These are phyloP conservation scores for Asterophora lycoperdoides DNA, from an alignment of 768 basidiomycete genomes.

Conservation along the genomic window DNA sequence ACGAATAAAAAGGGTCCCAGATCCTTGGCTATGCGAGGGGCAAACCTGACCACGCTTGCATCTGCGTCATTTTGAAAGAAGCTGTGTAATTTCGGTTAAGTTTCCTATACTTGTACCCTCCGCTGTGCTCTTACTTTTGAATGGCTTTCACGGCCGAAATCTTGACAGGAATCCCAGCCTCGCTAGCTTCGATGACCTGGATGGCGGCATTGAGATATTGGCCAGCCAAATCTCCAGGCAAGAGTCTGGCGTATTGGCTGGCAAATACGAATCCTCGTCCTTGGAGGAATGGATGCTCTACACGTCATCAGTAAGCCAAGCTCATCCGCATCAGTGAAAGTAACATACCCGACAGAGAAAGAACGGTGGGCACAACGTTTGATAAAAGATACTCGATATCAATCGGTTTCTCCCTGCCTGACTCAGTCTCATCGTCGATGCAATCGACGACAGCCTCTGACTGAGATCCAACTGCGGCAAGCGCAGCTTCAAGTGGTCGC, in stretches of 20 bases:
- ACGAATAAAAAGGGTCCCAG: slow-evolving; percentile 79
- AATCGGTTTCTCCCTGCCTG: slow-evolving; percentile 59
- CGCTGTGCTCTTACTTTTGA: slow-evolving; percentile 64
- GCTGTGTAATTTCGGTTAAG: slow-evolving; percentile 32
- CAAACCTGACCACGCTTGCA: slow-evolving; percentile 56
- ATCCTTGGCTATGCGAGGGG: slow-evolving; percentile 70
- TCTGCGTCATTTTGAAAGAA: slow-evolving; percentile 67
- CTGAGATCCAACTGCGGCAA: slow-evolving; percentile 80
- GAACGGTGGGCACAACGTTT: slow-evolving; percentile 72
- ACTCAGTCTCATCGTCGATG: slow-evolving; percentile 70
- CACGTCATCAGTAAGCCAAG: background rate
- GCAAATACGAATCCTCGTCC: slow-evolving; percentile 94
- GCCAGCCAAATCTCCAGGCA: slow-evolving; percentile 67
- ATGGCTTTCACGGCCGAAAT: slow-evolving; percentile 92
- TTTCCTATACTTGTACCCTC: background rate
- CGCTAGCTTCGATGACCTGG: slow-evolving; percentile 71
- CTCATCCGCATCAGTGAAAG: background rate
- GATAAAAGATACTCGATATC: slow-evolving; percentile 75
- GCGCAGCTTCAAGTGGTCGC: slow-evolving; percentile 82
- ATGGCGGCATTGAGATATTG: slow-evolving; percentile 89
- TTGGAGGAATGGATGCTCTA: slow-evolving; percentile 90
- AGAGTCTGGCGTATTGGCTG: slow-evolving; percentile 74
- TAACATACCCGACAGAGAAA: slow-evolving; percentile 63
- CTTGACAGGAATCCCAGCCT: slow-evolving; percentile 83
- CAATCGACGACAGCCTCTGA: slow-evolving; percentile 72